Percentiles rank a stretch among this genome's conserved stretches.
Evolutionary conservation across 208 protist genomes (phyloP).

Genomic region (Angomonas desouzai): DNA sequence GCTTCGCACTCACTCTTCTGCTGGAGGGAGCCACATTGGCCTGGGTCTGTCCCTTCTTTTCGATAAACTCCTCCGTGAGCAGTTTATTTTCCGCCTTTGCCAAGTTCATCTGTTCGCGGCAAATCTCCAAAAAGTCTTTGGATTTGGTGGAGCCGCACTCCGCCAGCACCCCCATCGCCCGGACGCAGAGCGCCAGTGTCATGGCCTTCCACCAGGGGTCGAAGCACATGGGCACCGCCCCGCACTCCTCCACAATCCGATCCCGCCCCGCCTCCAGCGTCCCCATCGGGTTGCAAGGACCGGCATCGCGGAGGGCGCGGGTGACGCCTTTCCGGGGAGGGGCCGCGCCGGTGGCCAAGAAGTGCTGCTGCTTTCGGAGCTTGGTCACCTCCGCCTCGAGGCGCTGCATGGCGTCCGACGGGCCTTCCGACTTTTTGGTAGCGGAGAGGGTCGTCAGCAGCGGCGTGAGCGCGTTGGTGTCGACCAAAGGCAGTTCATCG

Average conservation of each 20-base stretch:
- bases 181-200: constrained; percentile 73
- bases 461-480: constrained; percentile 70
- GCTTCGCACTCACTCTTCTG: neutral
- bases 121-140: constrained; percentile 38
- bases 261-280: constrained; percentile 36
- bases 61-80: constrained; percentile 27
- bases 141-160: constrained; percentile 55
- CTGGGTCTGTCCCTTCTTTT: constrained; percentile 3
- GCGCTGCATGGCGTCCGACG: constrained; percentile 7
- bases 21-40: neutral
- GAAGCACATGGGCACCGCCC: constrained; percentile 63
- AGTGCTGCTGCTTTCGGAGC: constrained; percentile 45
- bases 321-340: constrained; percentile 22
- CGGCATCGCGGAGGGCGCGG: constrained; percentile 18
- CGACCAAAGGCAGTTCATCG: constrained; percentile 55
- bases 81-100: constrained; percentile 28
- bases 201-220: constrained; percentile 87
- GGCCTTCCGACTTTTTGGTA: constrained; percentile 2
- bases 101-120: constrained; percentile 25
- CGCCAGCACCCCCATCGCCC: constrained; percentile 65
- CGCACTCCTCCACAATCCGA: constrained; percentile 34
- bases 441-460: constrained; percentile 23
- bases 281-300: constrained; percentile 37
- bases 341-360: constrained; percentile 41
- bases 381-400: constrained; percentile 40